These are phyloP conservation scores for Microsporum ferrugineum DNA, from an alignment of 2,329 filamentous ascomycete genomes.

Conservation along the genomic window DNA sequence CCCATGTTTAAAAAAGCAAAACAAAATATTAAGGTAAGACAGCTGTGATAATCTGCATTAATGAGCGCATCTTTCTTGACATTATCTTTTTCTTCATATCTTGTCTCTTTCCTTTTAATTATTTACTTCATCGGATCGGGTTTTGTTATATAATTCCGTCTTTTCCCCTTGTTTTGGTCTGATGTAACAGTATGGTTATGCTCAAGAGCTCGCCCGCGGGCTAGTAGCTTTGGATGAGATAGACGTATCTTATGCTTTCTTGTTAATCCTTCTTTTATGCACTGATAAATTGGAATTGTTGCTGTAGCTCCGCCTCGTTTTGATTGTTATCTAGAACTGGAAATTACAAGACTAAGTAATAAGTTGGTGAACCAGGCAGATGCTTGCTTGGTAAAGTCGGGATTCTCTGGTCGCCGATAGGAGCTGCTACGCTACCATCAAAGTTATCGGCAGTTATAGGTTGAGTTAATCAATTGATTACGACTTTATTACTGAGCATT, in stretches of 20 bases:
- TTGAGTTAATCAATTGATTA: background rate
- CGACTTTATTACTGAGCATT: background rate
- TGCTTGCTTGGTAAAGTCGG: too few relatives aligned
- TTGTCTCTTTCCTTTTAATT: background rate
- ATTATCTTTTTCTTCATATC: background rate
- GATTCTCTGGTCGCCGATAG: too few relatives aligned
- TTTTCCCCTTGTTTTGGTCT: background rate
- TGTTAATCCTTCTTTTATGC: background rate
- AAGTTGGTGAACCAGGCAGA: too few relatives aligned
- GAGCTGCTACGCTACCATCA: background rate
- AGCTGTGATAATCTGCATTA: background rate
- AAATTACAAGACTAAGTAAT: too few relatives aligned
- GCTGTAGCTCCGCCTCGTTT: background rate
- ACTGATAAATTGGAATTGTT: background rate
- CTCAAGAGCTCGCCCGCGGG: background rate
- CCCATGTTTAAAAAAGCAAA: background rate
- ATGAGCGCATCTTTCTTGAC: slow-evolving; percentile 1
- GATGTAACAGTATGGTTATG: slow-evolving; percentile 1
- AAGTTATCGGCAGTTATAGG: background rate
- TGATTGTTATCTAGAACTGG: too few relatives aligned
- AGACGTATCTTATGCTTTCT: background rate
- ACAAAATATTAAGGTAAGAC: background rate
- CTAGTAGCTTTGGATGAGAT: background rate
- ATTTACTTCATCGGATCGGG: background rate
- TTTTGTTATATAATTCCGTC: background rate